Evolutionary conservation across 192 early-diverging fungal genomes (phyloP), one percentile per base, ranked within the genome.

Genomic region (Paraglomus brasilianum): DNA sequence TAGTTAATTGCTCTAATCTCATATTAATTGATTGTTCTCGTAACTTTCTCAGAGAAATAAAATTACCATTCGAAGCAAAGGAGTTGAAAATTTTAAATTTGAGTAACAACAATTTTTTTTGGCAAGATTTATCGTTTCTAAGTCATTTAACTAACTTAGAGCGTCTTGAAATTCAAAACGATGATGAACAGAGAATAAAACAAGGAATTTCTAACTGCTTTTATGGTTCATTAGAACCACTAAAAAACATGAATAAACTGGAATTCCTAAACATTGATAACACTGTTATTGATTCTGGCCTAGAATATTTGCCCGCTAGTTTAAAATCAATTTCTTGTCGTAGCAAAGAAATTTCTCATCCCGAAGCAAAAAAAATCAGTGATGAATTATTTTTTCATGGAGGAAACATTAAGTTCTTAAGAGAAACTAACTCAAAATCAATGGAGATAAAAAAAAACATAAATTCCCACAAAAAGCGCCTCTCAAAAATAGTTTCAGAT

Each of bases 221-320:
- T 58, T 5, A 58, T 58, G 56, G 56, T 58, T 39, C 30, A 1
- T 58, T 58, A 6, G 38, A 40, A 58, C 36, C 36, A 14, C 40
- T 58, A 38, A 58, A 58, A 58, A 15, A 1, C 30, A 24, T 58
- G 11, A 58, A 5, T 22, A 39, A 36, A 36, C 40, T 58, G n/a
- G 13, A 39, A n/a, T n/a, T n/a, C n/a, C n/a, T n/a, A n/a, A n/a
- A n/a, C n/a, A n/a, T n/a, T n/a, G n/a, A n/a, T n/a, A 38, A 58
- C 40, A 58, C 56, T 58, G 56, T 39, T 36, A 58, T 58, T 9
- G 56, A 58, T 2, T 6, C 6, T 39, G 56, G 56, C 0, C 40
- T 58, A 38, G 56, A 58, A 39, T 58, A 58, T 39, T 14, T 58
- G 24, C 17, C 56, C 1, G 30, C 5, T 58, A 58, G 56, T 57